Percentiles rank a stretch among this genome's conserved stretches.
phyloP scores from a whole-genome alignment of 768 basidiomycete genomes.

The Rossbeevera mucosa region DNA sequence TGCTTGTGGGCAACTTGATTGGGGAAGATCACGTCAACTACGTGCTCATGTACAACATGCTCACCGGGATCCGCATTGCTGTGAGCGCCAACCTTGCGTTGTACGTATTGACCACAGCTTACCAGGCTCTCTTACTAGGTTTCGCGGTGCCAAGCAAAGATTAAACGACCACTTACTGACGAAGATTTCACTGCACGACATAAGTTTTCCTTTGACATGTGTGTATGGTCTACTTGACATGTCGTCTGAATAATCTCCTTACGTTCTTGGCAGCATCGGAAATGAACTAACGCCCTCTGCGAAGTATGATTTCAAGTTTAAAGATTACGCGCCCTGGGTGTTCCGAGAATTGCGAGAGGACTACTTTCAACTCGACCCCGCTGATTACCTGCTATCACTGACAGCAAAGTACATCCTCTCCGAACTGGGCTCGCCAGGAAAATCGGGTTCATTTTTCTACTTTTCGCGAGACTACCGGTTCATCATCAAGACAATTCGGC shows the following conservation, averaged over 20 bases:
- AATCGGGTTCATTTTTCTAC: constrained; percentile 99
- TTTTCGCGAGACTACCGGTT: constrained; percentile 98
- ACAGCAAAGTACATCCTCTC: constrained; percentile 98
- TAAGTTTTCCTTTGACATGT: constrained; percentile 98
- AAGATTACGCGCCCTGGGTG: constrained; percentile 98
- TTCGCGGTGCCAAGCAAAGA: constrained; percentile 94
- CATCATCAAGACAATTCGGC: constrained; percentile 99
- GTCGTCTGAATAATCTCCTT: background rate
- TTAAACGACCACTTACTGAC: constrained; percentile 74
- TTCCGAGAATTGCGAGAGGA: constrained; percentile 95
- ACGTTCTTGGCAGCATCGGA: constrained; percentile 58
- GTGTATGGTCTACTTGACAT: constrained; percentile 38
- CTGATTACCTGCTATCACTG: constrained; percentile 94
- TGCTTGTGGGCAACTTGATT: constrained; percentile 90
- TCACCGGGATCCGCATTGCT: constrained; percentile 95
- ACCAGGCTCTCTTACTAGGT: constrained; percentile 48
- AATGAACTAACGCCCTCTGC: constrained; percentile 98
- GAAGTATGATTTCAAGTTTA: constrained; percentile 99
- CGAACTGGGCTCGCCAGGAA: constrained; percentile 95
- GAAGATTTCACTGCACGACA: constrained; percentile 87
- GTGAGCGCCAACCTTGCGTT: constrained; percentile 41
- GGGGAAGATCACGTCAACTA: constrained; percentile 99
- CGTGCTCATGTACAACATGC: constrained; percentile 99
- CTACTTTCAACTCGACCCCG: constrained; percentile 91
- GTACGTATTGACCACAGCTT: background rate